phyloP scores from a whole-genome alignment of 768 basidiomycete genomes.

The Suillus tomentosus region DNA sequence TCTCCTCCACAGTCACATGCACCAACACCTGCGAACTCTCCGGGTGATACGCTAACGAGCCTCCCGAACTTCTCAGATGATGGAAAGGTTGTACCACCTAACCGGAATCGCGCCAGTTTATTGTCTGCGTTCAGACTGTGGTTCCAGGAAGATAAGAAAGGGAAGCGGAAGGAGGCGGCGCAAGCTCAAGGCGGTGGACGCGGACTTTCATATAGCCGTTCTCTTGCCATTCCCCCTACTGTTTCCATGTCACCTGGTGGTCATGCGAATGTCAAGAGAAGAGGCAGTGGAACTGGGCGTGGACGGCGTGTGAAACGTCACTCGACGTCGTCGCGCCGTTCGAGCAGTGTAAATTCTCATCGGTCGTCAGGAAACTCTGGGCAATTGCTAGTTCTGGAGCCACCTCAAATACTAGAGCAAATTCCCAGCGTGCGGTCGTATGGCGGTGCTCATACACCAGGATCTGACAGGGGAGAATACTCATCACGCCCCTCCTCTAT shows the following conservation, averaged over 20 bases:
- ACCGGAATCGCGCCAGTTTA: slow-evolving; percentile 75
- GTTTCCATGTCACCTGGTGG: slow-evolving; percentile 31
- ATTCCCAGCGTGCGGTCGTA: slow-evolving; percentile 69
- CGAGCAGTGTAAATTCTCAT: slow-evolving; percentile 89
- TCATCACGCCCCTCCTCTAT: slow-evolving; percentile 83
- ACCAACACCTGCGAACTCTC: slow-evolving; percentile 54
- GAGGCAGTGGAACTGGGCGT: slow-evolving; percentile 45
- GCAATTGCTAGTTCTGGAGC: slow-evolving; percentile 53
- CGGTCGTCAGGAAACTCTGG: slow-evolving; percentile 61
- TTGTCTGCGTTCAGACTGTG: slow-evolving; percentile 85
- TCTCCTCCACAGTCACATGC: slow-evolving; percentile 37
- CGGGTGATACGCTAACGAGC: slow-evolving; percentile 52
- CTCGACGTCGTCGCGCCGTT: slow-evolving; percentile 80
- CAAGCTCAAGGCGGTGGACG: slow-evolving; percentile 24
- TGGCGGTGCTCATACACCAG: slow-evolving; percentile 83
- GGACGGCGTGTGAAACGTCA: slow-evolving; percentile 66
- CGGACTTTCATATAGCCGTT: slow-evolving; percentile 28
- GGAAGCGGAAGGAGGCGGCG: slow-evolving; percentile 68
- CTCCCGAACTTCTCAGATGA: slow-evolving; percentile 42
- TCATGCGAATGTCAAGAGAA: slow-evolving; percentile 48
- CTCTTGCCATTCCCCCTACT: slow-evolving; percentile 26
- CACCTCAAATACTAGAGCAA: slow-evolving; percentile 48
- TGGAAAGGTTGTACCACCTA: slow-evolving; percentile 36
- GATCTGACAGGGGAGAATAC: slow-evolving; percentile 79
- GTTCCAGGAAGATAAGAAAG: slow-evolving; percentile 91